Percentiles rank a stretch among this genome's conserved stretches.
phyloP scores from a whole-genome alignment of 495 filamentous ascomycete genomes.

The Penicillium fimorum region DNA sequence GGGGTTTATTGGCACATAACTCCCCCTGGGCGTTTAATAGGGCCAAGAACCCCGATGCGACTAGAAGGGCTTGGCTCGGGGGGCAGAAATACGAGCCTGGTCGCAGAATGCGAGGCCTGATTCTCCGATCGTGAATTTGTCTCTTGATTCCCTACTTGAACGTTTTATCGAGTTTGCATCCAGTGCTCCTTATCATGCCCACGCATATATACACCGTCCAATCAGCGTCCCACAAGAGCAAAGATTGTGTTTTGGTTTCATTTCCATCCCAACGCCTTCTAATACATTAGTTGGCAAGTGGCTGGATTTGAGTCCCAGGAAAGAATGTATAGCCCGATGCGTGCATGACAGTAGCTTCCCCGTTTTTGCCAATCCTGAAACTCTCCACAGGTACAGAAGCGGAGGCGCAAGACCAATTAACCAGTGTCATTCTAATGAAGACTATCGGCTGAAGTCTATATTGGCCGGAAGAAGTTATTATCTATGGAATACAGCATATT shows the following conservation, averaged over 20 bases:
- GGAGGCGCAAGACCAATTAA: neutral
- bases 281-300: slow-evolving; percentile 2
- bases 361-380: neutral
- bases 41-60: neutral
- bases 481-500: neutral
- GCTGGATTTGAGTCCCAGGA: neutral
- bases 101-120: neutral
- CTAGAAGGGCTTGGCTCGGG: slow-evolving; percentile 8
- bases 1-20: neutral
- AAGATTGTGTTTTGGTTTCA: neutral
- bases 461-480: neutral
- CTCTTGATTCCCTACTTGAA: neutral
- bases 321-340: neutral
- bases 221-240: neutral
- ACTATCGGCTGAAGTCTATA: neutral
- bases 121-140: neutral
- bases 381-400: neutral
- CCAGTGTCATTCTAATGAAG: neutral
- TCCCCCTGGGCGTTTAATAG: neutral
- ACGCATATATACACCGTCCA: neutral
- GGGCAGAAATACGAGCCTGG: slow-evolving; percentile 4
- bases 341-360: neutral
- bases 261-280: neutral
- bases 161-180: neutral
- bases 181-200: neutral